These are phyloP conservation scores for Cryptosporidium xiaoi DNA, from an alignment of 169 alveolate genomes.

Conservation along the genomic window DNA sequence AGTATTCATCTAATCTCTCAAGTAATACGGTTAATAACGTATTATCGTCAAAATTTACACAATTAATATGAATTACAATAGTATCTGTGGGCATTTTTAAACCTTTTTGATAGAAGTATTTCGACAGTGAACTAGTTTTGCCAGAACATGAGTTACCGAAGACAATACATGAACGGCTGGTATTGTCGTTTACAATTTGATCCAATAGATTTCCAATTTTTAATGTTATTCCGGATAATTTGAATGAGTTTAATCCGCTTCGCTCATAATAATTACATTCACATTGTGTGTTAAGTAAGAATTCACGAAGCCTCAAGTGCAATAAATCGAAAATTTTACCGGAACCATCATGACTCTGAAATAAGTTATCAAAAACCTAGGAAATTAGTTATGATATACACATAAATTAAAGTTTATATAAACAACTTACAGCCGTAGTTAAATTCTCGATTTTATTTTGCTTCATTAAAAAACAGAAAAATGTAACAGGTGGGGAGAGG, in stretches of 20 bases:
- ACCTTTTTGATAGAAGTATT: conserved; percentile 38
- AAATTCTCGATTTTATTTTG: conserved; percentile 14
- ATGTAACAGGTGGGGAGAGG: conserved; percentile 5
- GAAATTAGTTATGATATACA: not conserved
- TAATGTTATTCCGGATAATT: not conserved
- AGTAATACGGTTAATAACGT: conserved; percentile 16
- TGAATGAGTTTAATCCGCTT: not conserved
- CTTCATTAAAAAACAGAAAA: conserved; percentile 6
- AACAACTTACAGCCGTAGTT: conserved; percentile 29
- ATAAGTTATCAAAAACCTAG: conserved; percentile 34
- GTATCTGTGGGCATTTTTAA: not conserved
- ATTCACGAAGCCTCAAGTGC: conserved; percentile 23
- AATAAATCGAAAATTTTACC: conserved; percentile 12
- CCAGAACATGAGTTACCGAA: conserved; percentile 59
- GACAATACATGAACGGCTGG: conserved; percentile 60
- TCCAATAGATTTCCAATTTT: conserved; percentile 21
- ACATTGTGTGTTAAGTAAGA: conserved; percentile 1
- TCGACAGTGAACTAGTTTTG: conserved; percentile 21
- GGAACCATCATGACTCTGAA: not conserved
- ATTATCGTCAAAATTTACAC: conserved; percentile 68
- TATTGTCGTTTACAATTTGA: conserved; percentile 18
- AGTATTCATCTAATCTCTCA: conserved; percentile 49
- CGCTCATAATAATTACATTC: not conserved
- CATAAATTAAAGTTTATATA: too few species aligned
- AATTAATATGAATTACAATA: conserved; percentile 42